phyloP scores from a whole-genome alignment of 768 basidiomycete species.

The Amanita phalloides region DNA sequence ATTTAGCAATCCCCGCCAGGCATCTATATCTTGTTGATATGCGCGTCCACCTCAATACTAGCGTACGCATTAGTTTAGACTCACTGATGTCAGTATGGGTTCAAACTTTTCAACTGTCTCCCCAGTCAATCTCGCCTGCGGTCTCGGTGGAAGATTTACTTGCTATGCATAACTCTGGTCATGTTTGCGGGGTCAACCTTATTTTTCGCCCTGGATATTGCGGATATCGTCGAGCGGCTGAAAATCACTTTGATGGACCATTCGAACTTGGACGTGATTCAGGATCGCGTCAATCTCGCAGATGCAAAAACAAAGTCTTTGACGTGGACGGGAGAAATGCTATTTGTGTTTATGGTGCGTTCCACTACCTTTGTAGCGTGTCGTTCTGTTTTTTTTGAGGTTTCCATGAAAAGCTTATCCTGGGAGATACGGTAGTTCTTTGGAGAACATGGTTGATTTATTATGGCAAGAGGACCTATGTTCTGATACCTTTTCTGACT shows the following conservation, averaged over 20 bases:
- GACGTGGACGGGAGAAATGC: conserved; percentile 20
- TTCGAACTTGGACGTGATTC: conserved; percentile 6
- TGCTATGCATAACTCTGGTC: conserved; percentile 14
- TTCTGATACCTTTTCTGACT: conserved; percentile 13
- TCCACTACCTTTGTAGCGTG: background rate
- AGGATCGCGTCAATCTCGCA: conserved; percentile 13
- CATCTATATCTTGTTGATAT: conserved; percentile 10
- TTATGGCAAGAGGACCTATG: conserved; percentile 8
- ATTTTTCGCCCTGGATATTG: conserved; percentile 17
- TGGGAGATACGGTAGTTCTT: conserved; percentile 19
- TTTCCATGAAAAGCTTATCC: conserved; percentile 12
- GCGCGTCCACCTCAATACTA: conserved; percentile 10
- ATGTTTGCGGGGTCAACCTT: conserved; percentile 18
- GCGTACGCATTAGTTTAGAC: conserved; percentile 2
- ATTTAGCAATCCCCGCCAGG: background rate
- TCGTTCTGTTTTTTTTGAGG: background rate
- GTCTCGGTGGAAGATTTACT: conserved; percentile 10
- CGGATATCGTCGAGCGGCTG: conserved; percentile 17
- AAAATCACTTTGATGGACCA: conserved; percentile 16
- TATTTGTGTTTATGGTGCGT: conserved; percentile 19
- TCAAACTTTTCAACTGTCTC: background rate
- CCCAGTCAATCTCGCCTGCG: conserved; percentile 11
- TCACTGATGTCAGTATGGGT: background rate
- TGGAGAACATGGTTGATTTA: conserved; percentile 20
- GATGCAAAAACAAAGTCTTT: conserved; percentile 14